phyloP scores from a whole-genome alignment of 2,329 filamentous ascomycete genomes.

The Alternaria gansuensis region DNA sequence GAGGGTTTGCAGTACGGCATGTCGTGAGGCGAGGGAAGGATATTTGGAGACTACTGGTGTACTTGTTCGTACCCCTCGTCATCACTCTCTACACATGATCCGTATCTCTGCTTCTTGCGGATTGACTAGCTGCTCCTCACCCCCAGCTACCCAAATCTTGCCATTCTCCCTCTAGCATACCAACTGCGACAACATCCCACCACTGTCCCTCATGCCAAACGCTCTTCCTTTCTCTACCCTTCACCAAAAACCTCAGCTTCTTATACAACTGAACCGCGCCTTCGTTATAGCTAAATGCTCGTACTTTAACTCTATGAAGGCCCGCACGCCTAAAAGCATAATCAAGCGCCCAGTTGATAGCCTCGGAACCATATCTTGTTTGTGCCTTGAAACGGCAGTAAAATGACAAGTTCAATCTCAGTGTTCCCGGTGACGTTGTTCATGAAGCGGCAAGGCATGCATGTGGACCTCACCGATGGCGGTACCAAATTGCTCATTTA shows the following conservation, averaged over 20 bases:
- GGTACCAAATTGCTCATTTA: neutral
- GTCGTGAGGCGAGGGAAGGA: neutral
- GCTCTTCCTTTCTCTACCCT: constrained; percentile 56
- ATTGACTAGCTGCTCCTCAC: too few species aligned
- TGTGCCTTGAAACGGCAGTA: constrained; percentile 45
- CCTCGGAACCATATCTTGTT: constrained; percentile 59
- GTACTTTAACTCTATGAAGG: constrained; percentile 57
- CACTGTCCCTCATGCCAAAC: constrained; percentile 57
- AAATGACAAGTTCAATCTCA: constrained; percentile 54
- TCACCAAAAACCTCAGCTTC: constrained; percentile 57
- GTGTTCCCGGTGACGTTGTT: constrained; percentile 55
- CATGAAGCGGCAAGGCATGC: neutral
- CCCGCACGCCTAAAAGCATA: constrained; percentile 59
- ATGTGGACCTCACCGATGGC: constrained; percentile 34
- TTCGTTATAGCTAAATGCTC: constrained; percentile 56
- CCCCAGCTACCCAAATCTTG: constrained; percentile 15
- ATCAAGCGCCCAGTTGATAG: constrained; percentile 58
- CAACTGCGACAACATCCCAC: constrained; percentile 42
- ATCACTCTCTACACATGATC: neutral
- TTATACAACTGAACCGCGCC: constrained; percentile 57
- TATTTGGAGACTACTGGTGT: too few species aligned
- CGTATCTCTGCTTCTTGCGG: too few species aligned
- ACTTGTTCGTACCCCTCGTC: neutral
- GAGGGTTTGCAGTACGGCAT: constrained; percentile 7
- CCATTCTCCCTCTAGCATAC: constrained; percentile 46